A percentile compares a stretch with the other conserved stretches of the same genome.
phyloP scores from a whole-genome alignment of 495 filamentous ascomycete genomes.

The Aspergillus carlsbadensis region DNA sequence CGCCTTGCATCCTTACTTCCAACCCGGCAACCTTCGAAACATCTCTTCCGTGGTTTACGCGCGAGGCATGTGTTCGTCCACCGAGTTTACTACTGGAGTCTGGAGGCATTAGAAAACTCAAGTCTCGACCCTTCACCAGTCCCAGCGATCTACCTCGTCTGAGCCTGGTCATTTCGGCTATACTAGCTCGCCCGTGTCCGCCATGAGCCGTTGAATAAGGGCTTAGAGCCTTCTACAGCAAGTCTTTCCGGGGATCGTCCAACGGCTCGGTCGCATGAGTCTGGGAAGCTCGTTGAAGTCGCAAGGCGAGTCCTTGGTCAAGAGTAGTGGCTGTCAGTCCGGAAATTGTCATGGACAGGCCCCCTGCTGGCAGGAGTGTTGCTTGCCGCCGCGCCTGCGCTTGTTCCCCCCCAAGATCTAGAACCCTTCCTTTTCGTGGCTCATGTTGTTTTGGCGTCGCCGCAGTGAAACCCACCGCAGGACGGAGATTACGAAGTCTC shows the following conservation, averaged over 20 bases:
- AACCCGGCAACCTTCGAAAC: background rate
- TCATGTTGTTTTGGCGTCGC: background rate
- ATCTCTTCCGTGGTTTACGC: background rate
- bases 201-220: background rate
- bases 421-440: background rate
- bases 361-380: background rate
- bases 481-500: background rate
- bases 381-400: slow-evolving; percentile 10
- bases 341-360: background rate
- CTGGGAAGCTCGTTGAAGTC: background rate
- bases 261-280: slow-evolving; percentile 1
- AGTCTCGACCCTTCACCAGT: background rate
- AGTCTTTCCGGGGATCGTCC: background rate
- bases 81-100: too few species aligned
- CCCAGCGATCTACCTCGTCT: background rate
- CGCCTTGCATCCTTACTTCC: background rate
- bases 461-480: background rate
- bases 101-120: too few species aligned
- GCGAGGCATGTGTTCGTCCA: background rate
- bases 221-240: background rate
- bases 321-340: background rate
- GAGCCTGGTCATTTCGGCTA: slow-evolving; percentile 3
- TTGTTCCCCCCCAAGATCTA: slow-evolving; percentile 1
- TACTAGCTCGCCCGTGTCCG: background rate
- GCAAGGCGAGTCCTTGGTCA: background rate